Percentiles rank a stretch among this genome's conserved stretches.
Conservation (phyloP, 805 yeast species). For the Limtongia smithiae region DNA sequence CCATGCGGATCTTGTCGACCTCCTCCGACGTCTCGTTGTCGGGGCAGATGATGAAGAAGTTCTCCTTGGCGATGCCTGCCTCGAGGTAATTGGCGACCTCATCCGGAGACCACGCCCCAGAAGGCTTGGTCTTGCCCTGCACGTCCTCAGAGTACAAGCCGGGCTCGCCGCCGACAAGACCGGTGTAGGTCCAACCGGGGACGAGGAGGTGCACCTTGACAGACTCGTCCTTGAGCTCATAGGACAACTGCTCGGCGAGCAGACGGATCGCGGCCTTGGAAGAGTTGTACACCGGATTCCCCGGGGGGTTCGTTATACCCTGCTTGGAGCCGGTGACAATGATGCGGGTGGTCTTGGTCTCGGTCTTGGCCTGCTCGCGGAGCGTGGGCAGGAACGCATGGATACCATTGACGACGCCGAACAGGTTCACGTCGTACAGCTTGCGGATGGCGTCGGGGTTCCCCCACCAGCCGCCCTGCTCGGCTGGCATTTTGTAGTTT, state of each 20-base stretch:
- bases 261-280: constrained; percentile 54
- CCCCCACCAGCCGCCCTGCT: constrained; percentile 28
- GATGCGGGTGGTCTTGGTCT: constrained; percentile 17
- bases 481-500: constrained; percentile 19
- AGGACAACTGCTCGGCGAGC: constrained; percentile 38
- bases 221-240: constrained; percentile 26
- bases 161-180: constrained; percentile 26
- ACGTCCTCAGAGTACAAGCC: constrained; percentile 17
- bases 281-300: constrained; percentile 56
- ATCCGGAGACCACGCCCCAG: constrained; percentile 35
- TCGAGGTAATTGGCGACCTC: constrained; percentile 32
- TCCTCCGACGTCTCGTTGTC: constrained; percentile 32
- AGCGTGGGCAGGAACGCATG: constrained; percentile 30
- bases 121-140: constrained; percentile 27
- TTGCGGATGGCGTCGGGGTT: constrained; percentile 27
- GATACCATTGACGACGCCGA: constrained; percentile 33
- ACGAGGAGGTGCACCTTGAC: constrained; percentile 31
- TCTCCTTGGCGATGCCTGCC: constrained; percentile 23
- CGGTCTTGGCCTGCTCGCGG: constrained; percentile 18
- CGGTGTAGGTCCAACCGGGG: constrained; percentile 35
- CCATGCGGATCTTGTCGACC: constrained; percentile 30
- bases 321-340: constrained; percentile 35
- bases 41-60: constrained; percentile 33
- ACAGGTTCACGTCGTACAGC: constrained; percentile 31
- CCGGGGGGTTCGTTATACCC: constrained; percentile 43